phyloP scores from a whole-genome alignment of 768 basidiomycete genomes.

The Saitozyma sp. region DNA sequence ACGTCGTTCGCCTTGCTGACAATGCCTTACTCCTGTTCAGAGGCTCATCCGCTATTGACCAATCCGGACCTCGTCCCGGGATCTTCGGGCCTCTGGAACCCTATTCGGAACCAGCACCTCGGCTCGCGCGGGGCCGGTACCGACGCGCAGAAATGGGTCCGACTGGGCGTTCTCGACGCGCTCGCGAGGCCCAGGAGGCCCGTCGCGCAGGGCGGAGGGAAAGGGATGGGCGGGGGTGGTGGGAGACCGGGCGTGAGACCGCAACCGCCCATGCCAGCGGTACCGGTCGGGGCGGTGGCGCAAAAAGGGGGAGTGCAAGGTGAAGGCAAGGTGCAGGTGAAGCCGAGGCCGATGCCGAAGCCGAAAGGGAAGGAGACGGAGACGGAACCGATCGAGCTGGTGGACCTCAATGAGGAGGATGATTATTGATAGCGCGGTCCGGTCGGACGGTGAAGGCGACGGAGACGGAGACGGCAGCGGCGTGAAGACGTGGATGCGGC shows the following conservation, averaged over 20 bases:
- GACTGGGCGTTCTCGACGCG: background rate
- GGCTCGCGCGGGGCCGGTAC: constrained; percentile 44
- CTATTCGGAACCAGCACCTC: constrained; percentile 21
- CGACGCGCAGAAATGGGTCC: constrained; percentile 40
- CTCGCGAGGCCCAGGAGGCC: background rate
- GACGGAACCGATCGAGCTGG: too few relatives aligned
- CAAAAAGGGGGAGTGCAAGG: too few relatives aligned
- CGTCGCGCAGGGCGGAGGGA: constrained; percentile 22
- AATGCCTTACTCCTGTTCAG: constrained; percentile 20
- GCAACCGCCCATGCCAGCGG: constrained; percentile 8
- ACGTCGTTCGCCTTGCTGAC: background rate
- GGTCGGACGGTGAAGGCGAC: too few relatives aligned
- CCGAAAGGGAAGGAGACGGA: too few relatives aligned
- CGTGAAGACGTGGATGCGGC: too few relatives aligned
- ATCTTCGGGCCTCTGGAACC: constrained; percentile 38
- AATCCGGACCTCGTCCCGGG: constrained; percentile 37
- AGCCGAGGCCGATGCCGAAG: too few relatives aligned
- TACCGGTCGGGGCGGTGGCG: background rate
- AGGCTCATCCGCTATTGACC: constrained; percentile 51
- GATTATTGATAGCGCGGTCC: too few relatives aligned
- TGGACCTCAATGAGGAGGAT: too few relatives aligned
- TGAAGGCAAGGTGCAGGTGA: too few relatives aligned
- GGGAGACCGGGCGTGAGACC: constrained; percentile 31
- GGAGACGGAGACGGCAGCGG: too few relatives aligned
- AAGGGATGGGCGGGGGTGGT: constrained; percentile 44